Conservation (phyloP, 768 basidiomycete genomes). For the Infundibulicybe gibba region DNA sequence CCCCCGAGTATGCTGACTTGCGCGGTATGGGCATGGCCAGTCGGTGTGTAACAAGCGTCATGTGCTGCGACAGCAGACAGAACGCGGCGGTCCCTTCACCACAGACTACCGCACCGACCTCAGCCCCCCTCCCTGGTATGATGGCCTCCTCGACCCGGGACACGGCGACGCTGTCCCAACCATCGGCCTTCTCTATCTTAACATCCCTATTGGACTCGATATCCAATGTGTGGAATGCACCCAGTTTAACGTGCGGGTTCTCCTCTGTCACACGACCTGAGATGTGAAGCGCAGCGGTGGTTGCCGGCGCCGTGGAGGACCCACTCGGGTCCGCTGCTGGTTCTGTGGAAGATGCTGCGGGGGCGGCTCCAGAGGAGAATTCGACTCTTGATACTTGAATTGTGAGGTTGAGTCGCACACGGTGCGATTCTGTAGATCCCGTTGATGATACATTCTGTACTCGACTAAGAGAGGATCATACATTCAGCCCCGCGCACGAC, state of each 20-base stretch:
- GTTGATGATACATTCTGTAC: constrained; percentile 89
- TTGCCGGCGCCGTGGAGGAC: constrained; percentile 27
- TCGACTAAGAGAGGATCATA: constrained; percentile 44
- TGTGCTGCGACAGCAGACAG: constrained; percentile 93
- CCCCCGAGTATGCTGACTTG: constrained; percentile 79
- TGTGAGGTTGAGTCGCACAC: constrained; percentile 83
- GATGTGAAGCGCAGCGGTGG: constrained; percentile 72
- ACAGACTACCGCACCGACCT: constrained; percentile 93
- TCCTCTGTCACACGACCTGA: constrained; percentile 83
- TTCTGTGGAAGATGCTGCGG: constrained; percentile 45
- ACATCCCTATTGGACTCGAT: constrained; percentile 90
- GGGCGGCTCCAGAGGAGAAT: constrained; percentile 70
- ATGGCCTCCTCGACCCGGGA: constrained; percentile 85
- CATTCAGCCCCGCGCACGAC: not conserved
- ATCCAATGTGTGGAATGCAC: constrained; percentile 93
- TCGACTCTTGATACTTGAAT: constrained; percentile 75
- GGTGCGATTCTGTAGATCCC: constrained; percentile 90
- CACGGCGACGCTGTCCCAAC: constrained; percentile 91
- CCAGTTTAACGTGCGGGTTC: constrained; percentile 86
- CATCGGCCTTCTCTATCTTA: constrained; percentile 79
- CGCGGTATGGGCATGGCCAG: constrained; percentile 88
- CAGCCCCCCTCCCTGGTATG: constrained; percentile 91
- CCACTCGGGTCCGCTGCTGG: constrained; percentile 27
- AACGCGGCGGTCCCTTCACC: constrained; percentile 95
- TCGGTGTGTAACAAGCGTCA: constrained; percentile 91